phyloP scores from a whole-genome alignment of 2,329 filamentous ascomycete genomes.

The Aureobasidium sp. region DNA sequence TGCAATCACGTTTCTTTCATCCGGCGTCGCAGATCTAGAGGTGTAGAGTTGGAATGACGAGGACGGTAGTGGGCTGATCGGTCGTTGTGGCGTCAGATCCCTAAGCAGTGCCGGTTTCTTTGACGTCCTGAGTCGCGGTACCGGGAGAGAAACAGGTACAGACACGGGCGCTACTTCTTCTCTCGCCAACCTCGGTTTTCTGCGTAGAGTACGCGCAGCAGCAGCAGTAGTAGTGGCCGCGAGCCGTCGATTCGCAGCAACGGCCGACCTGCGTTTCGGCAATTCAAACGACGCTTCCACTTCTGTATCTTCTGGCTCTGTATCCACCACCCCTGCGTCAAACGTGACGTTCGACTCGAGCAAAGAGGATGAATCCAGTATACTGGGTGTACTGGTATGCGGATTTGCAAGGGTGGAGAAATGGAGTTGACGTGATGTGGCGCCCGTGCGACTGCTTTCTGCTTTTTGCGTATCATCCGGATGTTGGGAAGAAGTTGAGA shows the following conservation, averaged over 20 bases:
- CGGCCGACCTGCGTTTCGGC: slow-evolving; percentile 8
- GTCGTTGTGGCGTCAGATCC: not conserved
- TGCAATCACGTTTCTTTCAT: not conserved
- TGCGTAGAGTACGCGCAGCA: not conserved
- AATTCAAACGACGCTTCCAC: slow-evolving; percentile 6
- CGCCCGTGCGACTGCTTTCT: slow-evolving; percentile 24
- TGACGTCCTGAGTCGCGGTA: not conserved
- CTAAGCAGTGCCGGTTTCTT: not conserved
- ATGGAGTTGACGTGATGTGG: slow-evolving; percentile 17
- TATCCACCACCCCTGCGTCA: not conserved
- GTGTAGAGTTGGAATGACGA: not conserved
- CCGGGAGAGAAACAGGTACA: not conserved
- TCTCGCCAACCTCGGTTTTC: not conserved
- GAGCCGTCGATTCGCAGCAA: not conserved
- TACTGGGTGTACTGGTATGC: slow-evolving; percentile 21
- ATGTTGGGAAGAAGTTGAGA: not conserved
- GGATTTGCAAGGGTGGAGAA: slow-evolving; percentile 16
- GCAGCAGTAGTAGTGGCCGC: not conserved
- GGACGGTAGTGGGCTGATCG: slow-evolving; percentile 2
- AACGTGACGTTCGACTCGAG: not conserved
- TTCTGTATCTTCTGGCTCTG: not conserved
- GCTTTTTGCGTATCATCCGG: slow-evolving; percentile 11
- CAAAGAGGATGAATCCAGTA: not conserved
- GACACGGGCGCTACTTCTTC: not conserved
- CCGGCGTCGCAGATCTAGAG: not conserved